phyloP scores from a whole-genome alignment of 768 basidiomycete species.

The Lyophyllum shimeji region DNA sequence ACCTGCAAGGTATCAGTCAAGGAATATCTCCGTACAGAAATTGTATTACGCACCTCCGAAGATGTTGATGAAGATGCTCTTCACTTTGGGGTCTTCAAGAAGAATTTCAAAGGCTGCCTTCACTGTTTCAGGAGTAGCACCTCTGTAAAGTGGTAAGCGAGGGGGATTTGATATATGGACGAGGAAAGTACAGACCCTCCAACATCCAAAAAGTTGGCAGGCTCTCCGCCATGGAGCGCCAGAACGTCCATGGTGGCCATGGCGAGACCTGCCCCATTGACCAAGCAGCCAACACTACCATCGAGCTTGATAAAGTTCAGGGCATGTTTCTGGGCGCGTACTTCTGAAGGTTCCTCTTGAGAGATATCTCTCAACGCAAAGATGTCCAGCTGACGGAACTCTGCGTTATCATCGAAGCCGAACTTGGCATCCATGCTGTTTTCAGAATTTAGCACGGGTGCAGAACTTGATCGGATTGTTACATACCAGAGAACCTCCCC shows the following conservation, averaged over 20 bases:
- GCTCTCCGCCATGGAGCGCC: constrained; percentile 91
- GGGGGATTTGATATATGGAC: neutral
- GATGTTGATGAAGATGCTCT: constrained; percentile 99
- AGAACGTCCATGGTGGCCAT: constrained; percentile 99
- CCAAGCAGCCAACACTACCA: constrained; percentile 94
- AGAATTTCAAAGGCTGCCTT: constrained; percentile 99
- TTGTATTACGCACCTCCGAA: constrained; percentile 65
- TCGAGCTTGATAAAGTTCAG: constrained; percentile 99
- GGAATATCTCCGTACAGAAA: neutral
- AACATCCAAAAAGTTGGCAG: constrained; percentile 98
- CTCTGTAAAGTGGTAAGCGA: constrained; percentile 42
- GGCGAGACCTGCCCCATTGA: constrained; percentile 97
- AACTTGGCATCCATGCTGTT: constrained; percentile 99
- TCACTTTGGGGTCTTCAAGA: constrained; percentile 86
- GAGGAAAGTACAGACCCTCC: constrained; percentile 64
- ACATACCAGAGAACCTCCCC: constrained; percentile 88
- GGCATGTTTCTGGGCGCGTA: constrained; percentile 94
- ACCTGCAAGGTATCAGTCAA: constrained; percentile 36
- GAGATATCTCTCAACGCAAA: constrained; percentile 88
- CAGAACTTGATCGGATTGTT: neutral
- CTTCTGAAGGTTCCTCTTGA: constrained; percentile 97
- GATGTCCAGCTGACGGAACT: constrained; percentile 92
- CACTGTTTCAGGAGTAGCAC: constrained; percentile 98
- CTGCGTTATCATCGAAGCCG: constrained; percentile 99
- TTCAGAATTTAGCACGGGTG: constrained; percentile 4